phyloP scores from a whole-genome alignment of 306 rosid species.

The Trifolium pratense region DNA sequence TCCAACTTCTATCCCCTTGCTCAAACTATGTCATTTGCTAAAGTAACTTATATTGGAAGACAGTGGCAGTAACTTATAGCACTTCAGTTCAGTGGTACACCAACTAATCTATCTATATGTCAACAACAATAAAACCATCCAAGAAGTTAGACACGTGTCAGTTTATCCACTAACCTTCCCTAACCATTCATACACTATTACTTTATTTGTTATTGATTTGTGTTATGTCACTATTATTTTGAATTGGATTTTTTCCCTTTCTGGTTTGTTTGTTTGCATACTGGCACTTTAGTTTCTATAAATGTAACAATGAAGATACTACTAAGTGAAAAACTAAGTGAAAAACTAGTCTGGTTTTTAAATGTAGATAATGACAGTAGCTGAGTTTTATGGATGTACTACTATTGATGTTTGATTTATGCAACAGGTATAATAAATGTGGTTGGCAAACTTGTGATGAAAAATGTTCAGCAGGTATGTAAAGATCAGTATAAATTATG shows the following conservation, averaged over 20 bases:
- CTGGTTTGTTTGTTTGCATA: neutral
- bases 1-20: no score
- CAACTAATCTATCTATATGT: neutral
- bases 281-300: neutral
- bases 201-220: neutral
- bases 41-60: no score
- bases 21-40: no score
- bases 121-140: neutral
- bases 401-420: conserved; percentile 37
- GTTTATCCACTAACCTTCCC: neutral
- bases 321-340: no score
- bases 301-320: no score
- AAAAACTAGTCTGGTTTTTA: neutral
- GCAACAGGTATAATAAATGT: conserved; percentile 51
- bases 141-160: neutral
- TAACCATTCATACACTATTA: neutral
- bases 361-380: neutral
- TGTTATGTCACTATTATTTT: neutral
- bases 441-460: conserved; percentile 57
- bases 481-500: neutral
- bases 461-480: conserved; percentile 75
- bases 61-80: no score
- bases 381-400: conserved; percentile 21
- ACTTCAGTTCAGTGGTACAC: neutral
- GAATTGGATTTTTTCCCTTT: neutral